These are phyloP conservation scores for Medicago ruthenica DNA, from an alignment of 306 rosid species.

Conservation along the genomic window DNA sequence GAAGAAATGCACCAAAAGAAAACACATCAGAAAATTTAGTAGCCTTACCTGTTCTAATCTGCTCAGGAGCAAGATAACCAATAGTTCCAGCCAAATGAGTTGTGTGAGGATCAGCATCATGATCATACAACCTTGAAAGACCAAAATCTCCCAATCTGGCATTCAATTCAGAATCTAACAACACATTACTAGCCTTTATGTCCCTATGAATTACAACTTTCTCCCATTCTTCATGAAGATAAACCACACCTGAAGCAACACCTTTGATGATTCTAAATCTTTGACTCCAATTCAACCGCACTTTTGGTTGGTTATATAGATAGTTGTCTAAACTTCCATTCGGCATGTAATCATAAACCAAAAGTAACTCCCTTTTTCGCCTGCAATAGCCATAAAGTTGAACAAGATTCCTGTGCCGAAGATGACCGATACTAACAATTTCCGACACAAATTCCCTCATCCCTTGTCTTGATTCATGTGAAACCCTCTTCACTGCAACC, in stretches of 20 bases:
- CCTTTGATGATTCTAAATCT: constrained; percentile 65
- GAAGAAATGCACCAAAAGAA: constrained; percentile 67
- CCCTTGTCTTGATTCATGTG: constrained; percentile 84
- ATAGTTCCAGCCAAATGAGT: constrained; percentile 73
- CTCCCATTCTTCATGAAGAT: neutral
- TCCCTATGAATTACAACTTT: neutral
- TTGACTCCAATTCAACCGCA: constrained; percentile 57
- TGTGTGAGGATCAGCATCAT: constrained; percentile 63
- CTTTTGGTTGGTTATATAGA: constrained; percentile 59
- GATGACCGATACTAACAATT: constrained; percentile 77
- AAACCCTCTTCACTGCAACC: constrained; percentile 76
- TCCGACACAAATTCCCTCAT: constrained; percentile 73
- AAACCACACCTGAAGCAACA: constrained; percentile 28
- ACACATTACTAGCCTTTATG: constrained; percentile 66
- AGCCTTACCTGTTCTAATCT: constrained; percentile 60
- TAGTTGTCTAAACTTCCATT: constrained; percentile 76
- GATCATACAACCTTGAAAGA: constrained; percentile 66
- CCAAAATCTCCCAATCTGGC: constrained; percentile 79
- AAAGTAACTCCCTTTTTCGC: constrained; percentile 61
- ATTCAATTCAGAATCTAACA: constrained; percentile 60
- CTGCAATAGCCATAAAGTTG: constrained; percentile 84
- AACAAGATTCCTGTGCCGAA: constrained; percentile 78
- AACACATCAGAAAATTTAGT: constrained; percentile 62
- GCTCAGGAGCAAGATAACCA: constrained; percentile 76
- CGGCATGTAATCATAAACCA: constrained; percentile 81